A percentile compares a stretch with the other conserved stretches of the same genome.
These are phyloP conservation scores for Allium sativum DNA, from an alignment of 106 monocot genomes.

Conservation along the genomic window DNA sequence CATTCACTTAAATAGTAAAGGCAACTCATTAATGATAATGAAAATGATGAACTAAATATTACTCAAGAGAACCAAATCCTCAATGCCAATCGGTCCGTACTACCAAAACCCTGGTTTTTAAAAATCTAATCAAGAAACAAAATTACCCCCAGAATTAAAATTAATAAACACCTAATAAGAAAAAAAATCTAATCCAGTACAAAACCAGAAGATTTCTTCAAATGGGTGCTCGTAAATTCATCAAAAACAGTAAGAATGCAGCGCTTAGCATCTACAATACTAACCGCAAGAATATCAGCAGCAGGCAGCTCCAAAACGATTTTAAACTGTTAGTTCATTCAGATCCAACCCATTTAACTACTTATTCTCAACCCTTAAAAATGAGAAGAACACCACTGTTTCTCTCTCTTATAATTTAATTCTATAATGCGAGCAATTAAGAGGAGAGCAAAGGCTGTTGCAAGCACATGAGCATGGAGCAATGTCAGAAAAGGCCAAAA, in stretches of 20 bases:
- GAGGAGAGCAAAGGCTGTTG: slow-evolving; percentile 3
- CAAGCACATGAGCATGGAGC: not conserved
- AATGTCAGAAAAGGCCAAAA: not conserved
- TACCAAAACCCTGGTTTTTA: not conserved
- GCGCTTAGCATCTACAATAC: no score
- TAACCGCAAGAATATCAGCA: no score
- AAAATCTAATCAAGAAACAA: not conserved
- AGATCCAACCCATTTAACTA: not conserved
- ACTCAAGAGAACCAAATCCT: not conserved
- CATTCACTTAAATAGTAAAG: not conserved
- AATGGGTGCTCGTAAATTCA: slow-evolving; percentile 2
- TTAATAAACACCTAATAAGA: not conserved
- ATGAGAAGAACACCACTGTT: not conserved
- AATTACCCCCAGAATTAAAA: not conserved
- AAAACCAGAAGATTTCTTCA: not conserved
- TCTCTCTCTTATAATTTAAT: not conserved
- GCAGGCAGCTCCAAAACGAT: slow-evolving; percentile 2
- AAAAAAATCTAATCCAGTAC: slow-evolving; percentile 1
- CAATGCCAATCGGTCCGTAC: not conserved
- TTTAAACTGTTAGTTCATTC: slow-evolving; percentile 5
- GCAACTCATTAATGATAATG: no score
- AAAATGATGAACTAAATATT: not conserved
- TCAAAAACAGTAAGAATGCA: not conserved
- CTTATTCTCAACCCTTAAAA: not conserved
- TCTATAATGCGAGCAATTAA: not conserved